A percentile compares a stretch with the other conserved stretches of the same genome.
These are phyloP conservation scores for Teratosphaeria zuluensis DNA, from an alignment of 2,329 filamentous ascomycete genomes.

Conservation along the genomic window DNA sequence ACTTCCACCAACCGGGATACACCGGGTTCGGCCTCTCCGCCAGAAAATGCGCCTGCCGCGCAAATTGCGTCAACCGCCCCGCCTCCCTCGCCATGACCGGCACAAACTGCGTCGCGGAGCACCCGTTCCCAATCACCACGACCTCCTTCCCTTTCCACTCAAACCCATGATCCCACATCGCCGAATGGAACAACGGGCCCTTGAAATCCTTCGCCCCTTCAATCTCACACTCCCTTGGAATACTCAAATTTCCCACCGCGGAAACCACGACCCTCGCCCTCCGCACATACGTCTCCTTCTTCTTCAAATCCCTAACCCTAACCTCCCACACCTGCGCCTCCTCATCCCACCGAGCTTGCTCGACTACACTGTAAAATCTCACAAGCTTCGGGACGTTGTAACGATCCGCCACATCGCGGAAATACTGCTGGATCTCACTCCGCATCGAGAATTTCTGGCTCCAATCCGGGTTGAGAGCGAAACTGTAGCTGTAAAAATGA, in stretches of 20 bases:
- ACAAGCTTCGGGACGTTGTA: constrained; percentile 17
- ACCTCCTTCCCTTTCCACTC: constrained; percentile 30
- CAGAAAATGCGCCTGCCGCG: constrained; percentile 43
- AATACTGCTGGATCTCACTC: constrained; percentile 21
- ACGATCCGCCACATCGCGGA: constrained; percentile 13
- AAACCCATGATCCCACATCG: constrained; percentile 32
- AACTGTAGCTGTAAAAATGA: constrained; percentile 26
- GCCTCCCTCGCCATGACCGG: constrained; percentile 35
- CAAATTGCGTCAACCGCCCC: constrained; percentile 38
- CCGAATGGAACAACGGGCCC: constrained; percentile 32
- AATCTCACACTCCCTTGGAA: constrained; percentile 19
- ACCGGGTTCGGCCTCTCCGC: constrained; percentile 34
- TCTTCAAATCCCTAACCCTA: constrained; percentile 13
- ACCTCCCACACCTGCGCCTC: constrained; percentile 19
- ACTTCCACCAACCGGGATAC: constrained; percentile 33
- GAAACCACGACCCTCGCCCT: constrained; percentile 19
- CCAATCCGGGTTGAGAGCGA: constrained; percentile 25
- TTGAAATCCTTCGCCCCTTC: constrained; percentile 24
- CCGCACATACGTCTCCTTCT: constrained; percentile 11
- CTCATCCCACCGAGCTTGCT: constrained; percentile 19
- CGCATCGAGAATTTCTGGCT: constrained; percentile 18
- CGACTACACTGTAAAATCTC: constrained; percentile 14
- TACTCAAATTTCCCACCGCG: constrained; percentile 19
- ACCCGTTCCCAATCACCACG: constrained; percentile 36
- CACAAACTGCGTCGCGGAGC: constrained; percentile 40